Conservation (phyloP, 2,329 filamentous ascomycete species). For the Podosphaera leucotricha region DNA sequence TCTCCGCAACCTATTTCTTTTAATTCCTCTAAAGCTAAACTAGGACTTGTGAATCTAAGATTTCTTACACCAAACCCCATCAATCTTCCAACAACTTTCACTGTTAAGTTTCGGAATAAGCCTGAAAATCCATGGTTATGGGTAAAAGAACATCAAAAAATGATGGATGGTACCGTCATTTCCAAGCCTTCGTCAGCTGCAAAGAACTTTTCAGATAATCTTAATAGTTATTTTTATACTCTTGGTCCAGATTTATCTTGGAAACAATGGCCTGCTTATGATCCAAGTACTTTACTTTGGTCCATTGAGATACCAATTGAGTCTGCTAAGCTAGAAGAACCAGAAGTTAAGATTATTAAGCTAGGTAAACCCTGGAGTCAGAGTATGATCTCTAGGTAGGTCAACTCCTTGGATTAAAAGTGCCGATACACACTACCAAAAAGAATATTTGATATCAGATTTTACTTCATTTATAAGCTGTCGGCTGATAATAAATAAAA, state of each 20-base stretch:
- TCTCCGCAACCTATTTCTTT: constrained; percentile 25
- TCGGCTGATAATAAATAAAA: no score
- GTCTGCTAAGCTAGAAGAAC: constrained; percentile 30
- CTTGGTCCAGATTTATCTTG: constrained; percentile 33
- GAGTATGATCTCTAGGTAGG: constrained; percentile 14
- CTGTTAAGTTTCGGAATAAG: constrained; percentile 40
- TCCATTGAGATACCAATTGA: constrained; percentile 32
- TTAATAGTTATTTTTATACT: constrained; percentile 27
- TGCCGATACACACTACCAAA: no score
- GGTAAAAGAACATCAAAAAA: constrained; percentile 39
- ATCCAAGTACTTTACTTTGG: constrained; percentile 47
- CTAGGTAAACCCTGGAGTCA: constrained; percentile 16
- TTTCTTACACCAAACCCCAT: constrained; percentile 30
- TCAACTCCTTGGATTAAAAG: not conserved
- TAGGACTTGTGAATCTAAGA: constrained; percentile 22
- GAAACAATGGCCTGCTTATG: constrained; percentile 34
- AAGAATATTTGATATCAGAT: not conserved
- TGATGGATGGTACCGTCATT: constrained; percentile 38
- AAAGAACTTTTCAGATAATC: constrained; percentile 9
- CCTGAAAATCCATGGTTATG: constrained; percentile 39
- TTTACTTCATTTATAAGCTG: constrained; percentile 2
- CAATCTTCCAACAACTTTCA: constrained; percentile 33
- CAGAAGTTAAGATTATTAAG: constrained; percentile 24
- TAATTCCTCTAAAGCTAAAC: constrained; percentile 16
- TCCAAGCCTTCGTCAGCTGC: constrained; percentile 19